phyloP scores from a whole-genome alignment of 768 basidiomycete species.

The Termitomyces sp. region DNA sequence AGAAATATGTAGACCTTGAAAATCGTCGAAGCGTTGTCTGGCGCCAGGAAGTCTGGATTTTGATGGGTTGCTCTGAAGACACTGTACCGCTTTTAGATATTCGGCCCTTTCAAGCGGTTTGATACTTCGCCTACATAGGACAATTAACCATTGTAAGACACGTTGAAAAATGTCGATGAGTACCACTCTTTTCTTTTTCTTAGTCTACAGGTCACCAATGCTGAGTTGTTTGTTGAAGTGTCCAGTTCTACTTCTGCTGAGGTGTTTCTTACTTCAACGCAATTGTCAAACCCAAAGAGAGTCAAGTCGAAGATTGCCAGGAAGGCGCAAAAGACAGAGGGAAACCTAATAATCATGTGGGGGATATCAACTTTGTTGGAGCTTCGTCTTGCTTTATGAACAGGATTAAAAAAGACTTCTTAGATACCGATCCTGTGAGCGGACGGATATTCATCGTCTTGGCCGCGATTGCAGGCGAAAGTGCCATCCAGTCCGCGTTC shows the following conservation, averaged over 20 bases:
- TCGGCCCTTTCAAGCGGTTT: background rate
- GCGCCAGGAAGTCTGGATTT: background rate
- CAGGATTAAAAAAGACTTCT: background rate
- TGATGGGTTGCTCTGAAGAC: background rate
- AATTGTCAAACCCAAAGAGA: background rate
- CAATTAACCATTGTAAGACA: background rate
- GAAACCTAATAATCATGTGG: background rate
- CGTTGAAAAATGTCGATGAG: background rate
- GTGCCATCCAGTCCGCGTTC: background rate
- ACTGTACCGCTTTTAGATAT: slow-evolving; percentile 5
- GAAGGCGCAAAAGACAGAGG: background rate
- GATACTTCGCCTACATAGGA: background rate
- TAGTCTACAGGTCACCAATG: background rate
- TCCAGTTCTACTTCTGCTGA: no score
- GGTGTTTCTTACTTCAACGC: background rate
- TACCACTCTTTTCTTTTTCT: slow-evolving; percentile 2
- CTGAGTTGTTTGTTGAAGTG: background rate
- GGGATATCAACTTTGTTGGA: background rate
- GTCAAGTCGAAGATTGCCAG: background rate
- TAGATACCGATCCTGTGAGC: background rate
- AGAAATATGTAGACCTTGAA: slow-evolving; percentile 5
- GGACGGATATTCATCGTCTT: background rate
- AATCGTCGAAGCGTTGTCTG: slow-evolving; percentile 6
- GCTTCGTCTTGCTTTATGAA: background rate
- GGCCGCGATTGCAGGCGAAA: background rate